Evolutionary conservation across 2,329 filamentous ascomycete genomes (phyloP), one percentile per base, ranked within the genome.

Genomic region (Cordyceps farinosa): DNA sequence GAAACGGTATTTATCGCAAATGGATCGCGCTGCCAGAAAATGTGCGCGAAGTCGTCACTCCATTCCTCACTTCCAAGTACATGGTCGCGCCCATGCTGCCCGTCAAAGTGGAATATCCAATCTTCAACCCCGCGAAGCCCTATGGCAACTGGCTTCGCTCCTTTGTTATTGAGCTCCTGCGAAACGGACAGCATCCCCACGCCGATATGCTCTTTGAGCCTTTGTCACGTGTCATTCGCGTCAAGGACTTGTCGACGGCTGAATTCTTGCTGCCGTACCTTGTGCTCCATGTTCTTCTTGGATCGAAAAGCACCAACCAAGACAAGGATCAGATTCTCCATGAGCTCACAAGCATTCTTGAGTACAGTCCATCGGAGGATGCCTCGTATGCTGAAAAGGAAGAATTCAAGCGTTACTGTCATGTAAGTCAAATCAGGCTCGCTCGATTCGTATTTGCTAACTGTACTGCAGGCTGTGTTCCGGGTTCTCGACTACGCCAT

Each of bases 221-320:
- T 27, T 81, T 97, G 45, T 88, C 89, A 59, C 88, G 92, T 48
- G 87, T 96, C 27, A 91, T 98, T 65, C 87, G 89, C 64, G 89
- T 91, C 38, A 92, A 95, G 71, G 93, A 98, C 71, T 80, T 95
- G 11, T 89, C 90, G 0, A 93, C 97, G 38, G 87, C 93, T 0
- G 90, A 90, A 50, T 98, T 97, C 69, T 80, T 99, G 38, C 82
- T 99, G 17, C 96, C 95, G 0, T 98, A 95, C 72, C 83, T 93
- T 17, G 88, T 91, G 3, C 76, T 97, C 40, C 96, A 97, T 71
- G 84, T 94, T 36, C 84, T 97, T 27, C 81, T 96, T 11, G 90
- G 90, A 30, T 87, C 91, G 11, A 76, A 78, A 30, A 80, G 78
- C 29, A 84, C 83, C 1, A 82, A 88, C 32, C 70, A 82, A 61